Evolutionary conservation across 768 basidiomycete species (phyloP).

Genomic region (Erythrobasidium yunnanense): DNA sequence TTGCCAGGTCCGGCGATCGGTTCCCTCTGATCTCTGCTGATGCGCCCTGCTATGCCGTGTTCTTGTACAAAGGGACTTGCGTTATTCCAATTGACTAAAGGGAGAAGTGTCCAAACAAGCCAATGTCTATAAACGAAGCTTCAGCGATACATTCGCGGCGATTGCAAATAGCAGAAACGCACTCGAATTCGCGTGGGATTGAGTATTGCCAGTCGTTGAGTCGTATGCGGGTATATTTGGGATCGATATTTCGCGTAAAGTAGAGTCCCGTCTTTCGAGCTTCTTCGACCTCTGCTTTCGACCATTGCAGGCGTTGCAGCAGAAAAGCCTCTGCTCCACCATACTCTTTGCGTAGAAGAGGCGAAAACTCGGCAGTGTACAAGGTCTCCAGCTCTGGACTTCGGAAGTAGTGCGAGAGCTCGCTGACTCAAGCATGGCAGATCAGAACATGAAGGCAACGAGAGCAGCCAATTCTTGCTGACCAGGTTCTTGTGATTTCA

Average conservation of each 20-base stretch:
- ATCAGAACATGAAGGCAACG: background rate
- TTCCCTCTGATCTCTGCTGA: background rate
- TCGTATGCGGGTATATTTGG: background rate
- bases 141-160: background rate
- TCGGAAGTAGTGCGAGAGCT: background rate
- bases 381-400: background rate
- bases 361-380: background rate
- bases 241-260: conserved; percentile 16
- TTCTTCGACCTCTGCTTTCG: background rate
- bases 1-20: conserved; percentile 1
- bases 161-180: background rate
- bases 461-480: background rate
- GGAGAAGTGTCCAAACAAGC: conserved; percentile 20
- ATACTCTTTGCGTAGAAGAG: background rate
- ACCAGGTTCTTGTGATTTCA: background rate
- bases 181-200: conserved; percentile 10
- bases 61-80: conserved; percentile 7
- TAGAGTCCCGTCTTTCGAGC: conserved; percentile 4
- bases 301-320: conserved; percentile 1
- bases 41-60: conserved; percentile 3
- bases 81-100: conserved; percentile 12
- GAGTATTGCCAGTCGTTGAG: conserved; percentile 17
- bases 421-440: background rate
- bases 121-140: background rate
- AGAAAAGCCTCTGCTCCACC: background rate